Conservation (phyloP, 2,329 filamentous ascomycete genomes). For the Trichoderma asperellum region DNA sequence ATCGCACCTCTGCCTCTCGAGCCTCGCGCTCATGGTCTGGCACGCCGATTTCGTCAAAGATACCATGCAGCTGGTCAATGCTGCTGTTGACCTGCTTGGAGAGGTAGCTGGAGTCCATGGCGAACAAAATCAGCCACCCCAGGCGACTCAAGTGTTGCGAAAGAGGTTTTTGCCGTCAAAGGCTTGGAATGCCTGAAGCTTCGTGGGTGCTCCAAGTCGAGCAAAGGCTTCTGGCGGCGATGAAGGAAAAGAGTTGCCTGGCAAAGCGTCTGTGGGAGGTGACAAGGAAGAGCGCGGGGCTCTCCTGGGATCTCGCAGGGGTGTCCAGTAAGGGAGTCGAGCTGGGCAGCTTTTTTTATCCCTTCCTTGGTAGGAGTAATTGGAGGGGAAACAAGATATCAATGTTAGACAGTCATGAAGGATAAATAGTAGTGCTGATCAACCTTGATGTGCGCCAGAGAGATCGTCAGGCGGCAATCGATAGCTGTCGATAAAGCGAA, state of each 20-base stretch:
- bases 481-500: neutral
- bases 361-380: neutral
- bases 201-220: neutral
- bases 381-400: neutral
- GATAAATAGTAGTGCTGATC: neutral
- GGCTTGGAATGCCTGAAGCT: slow-evolving; percentile 31
- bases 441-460: neutral
- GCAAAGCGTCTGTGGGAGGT: neutral
- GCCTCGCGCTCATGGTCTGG: slow-evolving; percentile 87
- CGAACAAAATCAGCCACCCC: slow-evolving; percentile 25
- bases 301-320: slow-evolving; percentile 6
- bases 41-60: slow-evolving; percentile 98
- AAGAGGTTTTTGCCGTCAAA: slow-evolving; percentile 15
- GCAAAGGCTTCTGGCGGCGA: neutral
- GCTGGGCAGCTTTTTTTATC: slow-evolving; percentile 5
- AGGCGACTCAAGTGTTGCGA: slow-evolving; percentile 13
- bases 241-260: neutral
- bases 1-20: slow-evolving; percentile 79
- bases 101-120: slow-evolving; percentile 89
- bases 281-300: slow-evolving; percentile 18
- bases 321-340: neutral
- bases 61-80: slow-evolving; percentile 86
- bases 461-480: slow-evolving; percentile 6
- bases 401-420: slow-evolving; percentile 21
- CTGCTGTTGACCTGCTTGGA: slow-evolving; percentile 95